phyloP scores from a whole-genome alignment of 2,329 filamentous ascomycete genomes.

The Sphaerostilbella broomeana region DNA sequence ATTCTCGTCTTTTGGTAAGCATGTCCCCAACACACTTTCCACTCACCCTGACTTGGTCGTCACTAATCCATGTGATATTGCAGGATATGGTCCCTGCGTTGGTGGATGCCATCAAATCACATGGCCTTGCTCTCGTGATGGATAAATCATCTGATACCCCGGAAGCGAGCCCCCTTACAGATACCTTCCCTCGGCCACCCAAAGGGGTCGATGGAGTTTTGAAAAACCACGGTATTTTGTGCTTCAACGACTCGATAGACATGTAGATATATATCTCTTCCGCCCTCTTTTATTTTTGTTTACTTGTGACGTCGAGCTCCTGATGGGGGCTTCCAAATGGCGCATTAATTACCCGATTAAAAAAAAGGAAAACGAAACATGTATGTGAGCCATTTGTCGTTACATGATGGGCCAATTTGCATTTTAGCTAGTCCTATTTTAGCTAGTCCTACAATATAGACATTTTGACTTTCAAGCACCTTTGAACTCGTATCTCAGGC shows the following conservation, averaged over 20 bases:
- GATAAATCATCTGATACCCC: conserved; percentile 64
- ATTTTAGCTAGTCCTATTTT: background rate
- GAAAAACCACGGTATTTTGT: conserved; percentile 76
- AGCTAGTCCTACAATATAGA: conserved; percentile 37
- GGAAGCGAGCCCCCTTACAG: conserved; percentile 33
- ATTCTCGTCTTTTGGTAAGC: conserved; percentile 73
- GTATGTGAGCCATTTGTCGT: too few species aligned
- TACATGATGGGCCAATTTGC: background rate
- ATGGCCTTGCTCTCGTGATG: conserved; percentile 84
- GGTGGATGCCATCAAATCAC: conserved; percentile 87
- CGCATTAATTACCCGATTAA: background rate
- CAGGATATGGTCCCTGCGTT: conserved; percentile 90
- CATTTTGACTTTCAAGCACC: conserved; percentile 43
- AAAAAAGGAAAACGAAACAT: background rate
- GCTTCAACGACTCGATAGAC: conserved; percentile 90
- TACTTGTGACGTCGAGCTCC: conserved; percentile 3
- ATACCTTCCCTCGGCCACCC: conserved; percentile 56
- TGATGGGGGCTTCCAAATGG: background rate
- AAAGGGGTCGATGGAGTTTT: conserved; percentile 84
- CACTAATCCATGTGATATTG: conserved; percentile 2
- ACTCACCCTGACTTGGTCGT: background rate
- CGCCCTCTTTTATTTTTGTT: background rate
- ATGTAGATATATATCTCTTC: conserved; percentile 31
- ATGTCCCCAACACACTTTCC: background rate
- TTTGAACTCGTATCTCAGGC: conserved; percentile 60